Evolutionary conservation across 441 rosid species (phyloP), one percentile per base, ranked within the genome.

Genomic region (Erodium trifolium): DNA sequence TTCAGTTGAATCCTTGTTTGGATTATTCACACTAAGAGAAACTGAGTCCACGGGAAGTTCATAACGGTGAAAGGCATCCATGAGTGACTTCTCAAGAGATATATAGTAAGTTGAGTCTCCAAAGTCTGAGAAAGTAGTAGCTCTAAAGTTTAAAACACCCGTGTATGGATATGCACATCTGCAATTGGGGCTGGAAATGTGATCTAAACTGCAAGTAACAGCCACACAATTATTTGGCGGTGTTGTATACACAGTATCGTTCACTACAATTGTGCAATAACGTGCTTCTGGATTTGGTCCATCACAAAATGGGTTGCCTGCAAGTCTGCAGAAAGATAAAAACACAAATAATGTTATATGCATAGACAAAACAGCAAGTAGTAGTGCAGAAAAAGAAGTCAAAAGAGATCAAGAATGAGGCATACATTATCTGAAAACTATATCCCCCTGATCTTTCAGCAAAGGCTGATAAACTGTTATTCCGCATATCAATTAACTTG

Each of bases 31-130:
- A 3, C 8, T 62, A 4, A 62, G 65, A 13, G 79, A 79, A 74
- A 88, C 78, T 0, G 96, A 80, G 69, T 81, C 97, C 72, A 90
- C 89, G 0, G 85, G 88, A 67, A 89, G 79, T 59, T 73, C 49
- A 69, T 49, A 34, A 18, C 66, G 53, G 72, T 37, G 77, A 74
- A 70, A 76, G 39, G 27, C 29, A 5, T 2, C 0, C 63, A 27
- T 78, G 72, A 80, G 37, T 41, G 72, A 18, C 7, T 34, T 3
- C 73, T 76, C 67, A 0, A 93, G 89, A 5, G 0, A 2, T 9
- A 0, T 3, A 5, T 75, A 91, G 72, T 67, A n/a, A 5, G 79
- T 73, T 4, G 5, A 0, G 70, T 82, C 82, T 72, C 8, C 67
- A 37, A 79, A 76, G 80, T 75, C 74, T 31, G 96, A 86, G 80